phyloP scores from a whole-genome alignment of 169 alveolate species.

The Babesia bovis region DNA sequence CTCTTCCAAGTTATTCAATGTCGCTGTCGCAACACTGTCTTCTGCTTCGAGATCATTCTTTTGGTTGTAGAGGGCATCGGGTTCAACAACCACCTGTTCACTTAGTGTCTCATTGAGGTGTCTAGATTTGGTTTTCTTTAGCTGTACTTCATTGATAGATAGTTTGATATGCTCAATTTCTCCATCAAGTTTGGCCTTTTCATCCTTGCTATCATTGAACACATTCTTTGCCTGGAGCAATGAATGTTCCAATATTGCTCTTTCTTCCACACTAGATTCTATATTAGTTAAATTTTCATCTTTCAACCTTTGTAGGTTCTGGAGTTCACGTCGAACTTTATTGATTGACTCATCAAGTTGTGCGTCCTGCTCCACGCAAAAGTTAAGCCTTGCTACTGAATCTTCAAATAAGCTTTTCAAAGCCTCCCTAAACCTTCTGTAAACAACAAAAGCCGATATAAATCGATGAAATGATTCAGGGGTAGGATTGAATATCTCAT shows the following conservation, averaged over 20 bases:
- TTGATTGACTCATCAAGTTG: slow-evolving; percentile 26
- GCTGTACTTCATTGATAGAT: slow-evolving; percentile 36
- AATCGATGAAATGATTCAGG: slow-evolving; percentile 47
- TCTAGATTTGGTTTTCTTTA: slow-evolving; percentile 38
- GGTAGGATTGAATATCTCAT: slow-evolving; percentile 60
- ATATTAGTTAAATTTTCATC: slow-evolving; percentile 27
- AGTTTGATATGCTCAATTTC: slow-evolving; percentile 26
- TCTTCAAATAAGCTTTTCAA: slow-evolving; percentile 44
- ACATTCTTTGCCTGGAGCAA: slow-evolving; percentile 44
- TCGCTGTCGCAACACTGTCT: slow-evolving; percentile 2
- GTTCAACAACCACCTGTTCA: slow-evolving; percentile 45
- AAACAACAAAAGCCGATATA: slow-evolving; percentile 55
- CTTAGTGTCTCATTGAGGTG: slow-evolving; percentile 25
- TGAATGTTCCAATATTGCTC: slow-evolving; percentile 26
- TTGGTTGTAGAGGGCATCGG: slow-evolving; percentile 25
- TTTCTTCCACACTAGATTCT: background rate
- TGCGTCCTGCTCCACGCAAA: slow-evolving; percentile 49
- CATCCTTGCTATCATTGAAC: slow-evolving; percentile 48
- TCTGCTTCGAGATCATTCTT: slow-evolving; percentile 33
- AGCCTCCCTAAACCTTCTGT: slow-evolving; percentile 57
- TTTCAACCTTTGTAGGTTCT: slow-evolving; percentile 27
- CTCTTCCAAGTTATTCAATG: slow-evolving; percentile 12
- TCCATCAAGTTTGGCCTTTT: slow-evolving; percentile 38
- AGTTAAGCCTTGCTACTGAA: slow-evolving; percentile 30
- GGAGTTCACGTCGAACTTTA: slow-evolving; percentile 18